Base-by-base conservation (phyloP, 352 stramenopile species). In the Phytophthora pseudosyringae region DNA sequence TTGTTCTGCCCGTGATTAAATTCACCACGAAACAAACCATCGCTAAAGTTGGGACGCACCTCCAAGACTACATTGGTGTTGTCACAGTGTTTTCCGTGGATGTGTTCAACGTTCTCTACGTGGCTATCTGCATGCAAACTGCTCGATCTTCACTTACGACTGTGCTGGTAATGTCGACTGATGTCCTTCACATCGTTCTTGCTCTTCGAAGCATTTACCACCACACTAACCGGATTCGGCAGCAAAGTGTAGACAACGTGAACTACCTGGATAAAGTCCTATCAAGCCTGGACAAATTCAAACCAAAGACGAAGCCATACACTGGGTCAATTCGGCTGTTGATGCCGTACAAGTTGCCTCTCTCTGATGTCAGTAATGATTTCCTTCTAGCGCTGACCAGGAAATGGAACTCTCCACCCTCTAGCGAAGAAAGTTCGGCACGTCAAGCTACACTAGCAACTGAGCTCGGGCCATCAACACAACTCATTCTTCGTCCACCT, bases 121-220 rank as follows among this genome's bases (percentile, higher is more conserved):
- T 73, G 6, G 64, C 60, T 1, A 73, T 65, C 13, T 79, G 65
- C 46, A 75, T 79, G 73, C 70, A 77, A n/a, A 73, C 56, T 10
- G 48, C 69, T 4, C 53, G 45, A 0, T 75, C 66, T 21, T 29
- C 44, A 1, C 52, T 69, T n/a, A 66, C 64, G 1, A 76, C 58
- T 9, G 15, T 50, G 8, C 7, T 69, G 6, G 21, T 76, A 0
- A 68, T 68, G 44, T 45, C 45, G 0, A 40, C 39, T 1, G 61
- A 75, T 36, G 36, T 49, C 8, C 26, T 57, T 21, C 59, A 69
- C 16, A 60, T 65, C 11, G 1, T 66, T 10, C 16, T 65, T 6
- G 54, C 58, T 18, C 33, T 73, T 36, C 59, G 53, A 1, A 40
- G 13, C 2, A 55, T 73, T 25, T 69, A 64, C 43, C n/a, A 45